Base-by-base conservation (phyloP, 140 eudicot species). In the Oenanthe javanica region DNA sequence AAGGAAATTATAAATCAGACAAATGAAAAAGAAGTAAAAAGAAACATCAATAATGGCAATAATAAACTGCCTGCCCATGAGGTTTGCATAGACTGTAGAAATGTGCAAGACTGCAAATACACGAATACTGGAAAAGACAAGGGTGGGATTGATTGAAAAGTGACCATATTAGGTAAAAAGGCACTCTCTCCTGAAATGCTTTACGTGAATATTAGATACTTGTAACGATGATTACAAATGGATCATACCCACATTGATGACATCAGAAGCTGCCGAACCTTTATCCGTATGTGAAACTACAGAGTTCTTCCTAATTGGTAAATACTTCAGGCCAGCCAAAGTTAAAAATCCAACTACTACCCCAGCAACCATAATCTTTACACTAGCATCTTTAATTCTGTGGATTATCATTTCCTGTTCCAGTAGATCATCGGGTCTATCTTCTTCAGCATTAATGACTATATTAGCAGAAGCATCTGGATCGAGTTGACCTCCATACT, bases 341-440 rank as follows among this genome's bases (percentile, higher is more conserved):
- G 97, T 86, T 81, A 91, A 51, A 79, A 94, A 72, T 42, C 99
- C 97, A 45, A 92, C 92, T 63, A 91, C 93, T 82, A 91, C 92
- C 54, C 97, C 97, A 3, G 91, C 99, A 88, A 89, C 88, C 96
- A 89, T 88, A 72, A 94, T 90, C 91, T 94, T 94, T 77, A 94
- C 88, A 63, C 91, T 88, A 51, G 91, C 85, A 86, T 89, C 99
- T 84, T 92, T 94, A 67, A 94, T 90, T 81, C 84, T 85, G 54
- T 86, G 51, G 73, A 93, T 87, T 70, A 94, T 94, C 77, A 76
- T 52, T 77, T 89, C 95, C 82, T 90, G 94, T 86, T 90, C 95
- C 70, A 54, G 57, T 78, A 51, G 47, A 76, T 87, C 96, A 86
- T 82, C 78, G 21, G 76, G 11, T 72, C 27, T 16, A 78, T 72